Base-by-base conservation (phyloP, 108 stramenopile species). In the Stephanodiscus minutulus region DNA sequence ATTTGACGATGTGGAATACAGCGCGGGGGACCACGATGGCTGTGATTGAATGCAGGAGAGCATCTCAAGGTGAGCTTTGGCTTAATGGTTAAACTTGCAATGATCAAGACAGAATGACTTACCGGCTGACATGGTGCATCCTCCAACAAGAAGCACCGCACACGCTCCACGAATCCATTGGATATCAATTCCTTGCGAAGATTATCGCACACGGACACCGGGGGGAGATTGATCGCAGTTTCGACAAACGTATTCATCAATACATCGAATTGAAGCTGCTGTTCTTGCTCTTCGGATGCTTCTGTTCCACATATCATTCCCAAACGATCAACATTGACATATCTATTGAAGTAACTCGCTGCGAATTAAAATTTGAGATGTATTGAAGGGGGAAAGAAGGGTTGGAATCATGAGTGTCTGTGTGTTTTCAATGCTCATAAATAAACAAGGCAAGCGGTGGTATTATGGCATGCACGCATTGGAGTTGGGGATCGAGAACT, bases 1-100 rank as follows among this genome's bases (percentile, higher is more conserved):
- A 21, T 48, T 21, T 28, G 63, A 28, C 20, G 54, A 64, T 37
- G 82, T 84, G 1, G 81, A 64, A 83, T 85, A 92, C 25, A 94
- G 72, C 5, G 91, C 78, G n/a, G 88, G 66, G 2, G 89, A 85
- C 93, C 93, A 94, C 4, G 85, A 70, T 18, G 93, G 89, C 43
- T 44, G 15, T 3, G 8, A 15, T 44, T 15, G 43, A 44, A 44
- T 44, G 43, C 43, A 17, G 13, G 13, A 15, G 43, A 44, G 0
- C 2, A 44, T 15, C 12, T 44, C 12, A 1, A 15, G 2, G 43
- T 44, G 43, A 44, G 43, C 13, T 11, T 44, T 44, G 43, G 2
- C 2, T 3, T 44, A 3, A 3, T 15, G 43, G 0, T 0, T 17
- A 3, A 39, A 7, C 15, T 44, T 44, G 43, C 13, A 44, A 44